These are phyloP conservation scores for Nemania sp. DNA, from an alignment of 2,329 filamentous ascomycete species.

Conservation along the genomic window DNA sequence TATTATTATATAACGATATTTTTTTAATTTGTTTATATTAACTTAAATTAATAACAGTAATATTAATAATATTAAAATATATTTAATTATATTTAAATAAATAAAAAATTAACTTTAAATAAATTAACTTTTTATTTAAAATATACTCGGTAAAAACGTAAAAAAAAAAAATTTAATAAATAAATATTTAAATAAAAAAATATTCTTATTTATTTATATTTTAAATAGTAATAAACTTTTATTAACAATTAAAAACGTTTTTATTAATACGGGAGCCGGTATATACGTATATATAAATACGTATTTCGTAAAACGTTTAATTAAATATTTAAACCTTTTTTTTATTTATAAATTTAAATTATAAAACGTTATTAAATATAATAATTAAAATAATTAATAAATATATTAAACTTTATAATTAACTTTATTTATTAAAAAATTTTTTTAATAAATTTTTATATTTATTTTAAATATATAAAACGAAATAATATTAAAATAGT, in stretches of 20 bases:
- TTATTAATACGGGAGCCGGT: neutral
- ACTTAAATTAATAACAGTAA: too few relatives aligned
- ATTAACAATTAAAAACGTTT: neutral
- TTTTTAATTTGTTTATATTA: too few relatives aligned
- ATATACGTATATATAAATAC: neutral
- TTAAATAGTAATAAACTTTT: neutral
- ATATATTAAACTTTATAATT: neutral
- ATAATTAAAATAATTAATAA: neutral
- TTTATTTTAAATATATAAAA: neutral
- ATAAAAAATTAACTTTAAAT: too few relatives aligned
- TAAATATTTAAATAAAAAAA: neutral
- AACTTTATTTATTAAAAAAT: neutral
- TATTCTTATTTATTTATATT: neutral
- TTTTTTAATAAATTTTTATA: neutral
- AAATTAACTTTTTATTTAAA: too few relatives aligned
- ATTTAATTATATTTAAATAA: too few relatives aligned
- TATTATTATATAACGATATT: too few relatives aligned
- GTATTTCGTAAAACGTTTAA: neutral
- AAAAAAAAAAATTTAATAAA: neutral
- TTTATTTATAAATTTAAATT: neutral
- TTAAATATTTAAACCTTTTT: neutral
- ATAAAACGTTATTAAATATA: neutral
- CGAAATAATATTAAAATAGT: neutral
- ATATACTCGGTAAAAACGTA: neutral
- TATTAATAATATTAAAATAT: too few relatives aligned